Conservation (phyloP, 345 rosid genomes). For the Conringia planisiliqua region DNA sequence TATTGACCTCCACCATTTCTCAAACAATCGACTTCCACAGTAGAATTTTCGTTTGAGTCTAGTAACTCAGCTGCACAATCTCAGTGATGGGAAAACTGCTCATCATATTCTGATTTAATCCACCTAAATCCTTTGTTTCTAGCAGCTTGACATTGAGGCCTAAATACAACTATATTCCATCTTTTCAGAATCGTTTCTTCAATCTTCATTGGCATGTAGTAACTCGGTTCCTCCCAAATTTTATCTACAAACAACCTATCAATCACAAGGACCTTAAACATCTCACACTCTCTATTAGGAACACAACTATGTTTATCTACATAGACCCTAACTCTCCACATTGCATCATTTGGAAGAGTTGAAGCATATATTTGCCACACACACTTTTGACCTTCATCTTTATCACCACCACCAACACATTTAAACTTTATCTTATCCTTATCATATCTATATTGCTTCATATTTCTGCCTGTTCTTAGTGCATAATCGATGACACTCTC, state of each 20-base stretch:
- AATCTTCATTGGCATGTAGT: background rate
- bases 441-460: background rate
- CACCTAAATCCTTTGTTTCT: background rate
- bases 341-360: background rate
- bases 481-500: background rate
- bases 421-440: background rate
- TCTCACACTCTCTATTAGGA: background rate
- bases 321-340: background rate
- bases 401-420: background rate
- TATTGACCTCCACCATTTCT: background rate
- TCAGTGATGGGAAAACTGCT: background rate
- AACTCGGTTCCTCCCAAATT: background rate
- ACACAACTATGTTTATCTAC: background rate
- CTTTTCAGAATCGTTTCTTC: background rate
- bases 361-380: background rate
- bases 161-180: background rate
- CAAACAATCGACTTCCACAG: background rate
- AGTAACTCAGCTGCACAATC: background rate
- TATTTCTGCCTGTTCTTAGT: background rate
- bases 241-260: background rate
- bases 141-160: background rate
- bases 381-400: background rate
- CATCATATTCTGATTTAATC: background rate
- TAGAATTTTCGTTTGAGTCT: background rate
- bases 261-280: background rate